These are phyloP conservation scores for Mrakia hoshinonis DNA, from an alignment of 768 basidiomycete genomes.

Conservation along the genomic window DNA sequence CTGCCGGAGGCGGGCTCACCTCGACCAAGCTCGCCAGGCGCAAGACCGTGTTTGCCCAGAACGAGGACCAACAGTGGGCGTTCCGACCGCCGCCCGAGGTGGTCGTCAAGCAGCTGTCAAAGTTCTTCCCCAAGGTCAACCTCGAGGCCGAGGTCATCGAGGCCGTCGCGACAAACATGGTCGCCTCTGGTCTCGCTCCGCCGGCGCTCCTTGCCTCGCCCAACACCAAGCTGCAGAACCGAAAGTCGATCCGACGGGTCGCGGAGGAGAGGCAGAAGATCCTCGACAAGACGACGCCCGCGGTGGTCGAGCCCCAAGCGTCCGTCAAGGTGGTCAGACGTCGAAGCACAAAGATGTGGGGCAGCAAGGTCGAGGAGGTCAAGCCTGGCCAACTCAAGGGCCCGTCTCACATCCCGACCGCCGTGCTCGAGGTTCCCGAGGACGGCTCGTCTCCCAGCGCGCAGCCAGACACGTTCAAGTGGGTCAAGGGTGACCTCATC, in stretches of 20 bases:
- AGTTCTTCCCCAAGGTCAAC: conserved; percentile 93
- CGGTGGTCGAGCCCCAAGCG: neutral
- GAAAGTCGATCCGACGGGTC: conserved; percentile 83
- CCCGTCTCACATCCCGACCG: neutral
- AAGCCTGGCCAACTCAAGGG: conserved; percentile 60
- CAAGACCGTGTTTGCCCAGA: conserved; percentile 55
- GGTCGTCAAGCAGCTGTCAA: conserved; percentile 82
- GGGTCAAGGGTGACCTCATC: conserved; percentile 96
- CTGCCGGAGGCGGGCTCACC: neutral
- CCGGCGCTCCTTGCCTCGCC: conserved; percentile 55
- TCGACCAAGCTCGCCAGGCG: conserved; percentile 15
- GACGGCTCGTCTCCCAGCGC: conserved; percentile 4
- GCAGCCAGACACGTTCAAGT: conserved; percentile 74
- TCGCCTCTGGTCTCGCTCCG: neutral
- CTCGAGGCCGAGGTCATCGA: conserved; percentile 94
- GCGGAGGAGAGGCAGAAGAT: conserved; percentile 73
- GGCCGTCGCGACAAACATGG: conserved; percentile 39
- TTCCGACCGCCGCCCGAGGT: conserved; percentile 84
- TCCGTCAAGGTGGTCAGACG: conserved; percentile 52
- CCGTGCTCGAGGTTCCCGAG: neutral
- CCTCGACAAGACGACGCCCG: conserved; percentile 46
- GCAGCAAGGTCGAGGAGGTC: conserved; percentile 84
- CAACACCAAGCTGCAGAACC: conserved; percentile 30
- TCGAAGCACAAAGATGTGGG: conserved; percentile 92
- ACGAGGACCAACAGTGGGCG: conserved; percentile 68